Percentiles rank a stretch among this genome's conserved stretches.
These are phyloP conservation scores for Boechera divaricarpa DNA, from an alignment of 345 rosid genomes.

Conservation along the genomic window DNA sequence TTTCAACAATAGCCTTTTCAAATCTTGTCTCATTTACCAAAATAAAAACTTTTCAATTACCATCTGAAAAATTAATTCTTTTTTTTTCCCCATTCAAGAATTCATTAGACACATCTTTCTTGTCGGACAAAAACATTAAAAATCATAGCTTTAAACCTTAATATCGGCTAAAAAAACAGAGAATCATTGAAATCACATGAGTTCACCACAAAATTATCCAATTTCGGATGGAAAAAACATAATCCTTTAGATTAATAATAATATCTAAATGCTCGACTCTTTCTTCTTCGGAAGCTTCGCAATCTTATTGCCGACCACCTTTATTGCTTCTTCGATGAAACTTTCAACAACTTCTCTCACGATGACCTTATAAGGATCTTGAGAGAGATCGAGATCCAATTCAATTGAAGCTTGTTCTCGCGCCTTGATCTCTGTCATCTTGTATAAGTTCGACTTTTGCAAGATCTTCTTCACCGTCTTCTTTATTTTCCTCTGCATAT, in stretches of 20 bases:
- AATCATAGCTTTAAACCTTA: no score
- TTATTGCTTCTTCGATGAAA: constrained; percentile 41
- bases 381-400: constrained; percentile 45
- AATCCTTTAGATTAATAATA: neutral
- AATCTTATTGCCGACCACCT: constrained; percentile 25
- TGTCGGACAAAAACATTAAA: no score
- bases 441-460: constrained; percentile 44
- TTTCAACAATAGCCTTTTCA: no score
- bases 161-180: no score
- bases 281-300: constrained; percentile 18
- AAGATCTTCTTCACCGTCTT: constrained; percentile 48
- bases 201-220: neutral
- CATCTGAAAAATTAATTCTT: no score
- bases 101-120: no score
- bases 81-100: no score
- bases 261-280: neutral
- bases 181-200: no score
- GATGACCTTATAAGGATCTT: constrained; percentile 42
- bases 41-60: no score
- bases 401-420: constrained; percentile 49
- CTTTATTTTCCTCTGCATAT: constrained; percentile 40
- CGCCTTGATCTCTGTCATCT: constrained; percentile 49
- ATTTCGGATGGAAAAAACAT: neutral
- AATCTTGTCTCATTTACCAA: no score
- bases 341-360: constrained; percentile 46